Conservation (phyloP, 2,329 filamentous ascomycete genomes). For the Metarhizium album region DNA sequence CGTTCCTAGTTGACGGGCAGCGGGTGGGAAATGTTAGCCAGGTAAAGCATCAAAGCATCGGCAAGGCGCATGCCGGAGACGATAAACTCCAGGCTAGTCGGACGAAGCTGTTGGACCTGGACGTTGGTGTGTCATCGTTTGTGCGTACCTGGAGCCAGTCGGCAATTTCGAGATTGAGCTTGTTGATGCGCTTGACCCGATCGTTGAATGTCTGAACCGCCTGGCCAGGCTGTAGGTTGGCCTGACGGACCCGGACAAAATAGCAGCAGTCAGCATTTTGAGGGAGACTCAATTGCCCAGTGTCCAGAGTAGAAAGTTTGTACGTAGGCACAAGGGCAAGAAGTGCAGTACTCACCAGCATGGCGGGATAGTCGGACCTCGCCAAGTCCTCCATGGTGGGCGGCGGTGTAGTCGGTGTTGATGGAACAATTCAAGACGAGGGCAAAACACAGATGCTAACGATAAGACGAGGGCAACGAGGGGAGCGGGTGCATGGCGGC, state of each 20-base stretch:
- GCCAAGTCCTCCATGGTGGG: conserved; percentile 64
- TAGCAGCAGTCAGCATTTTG: background rate
- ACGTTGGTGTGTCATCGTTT: background rate
- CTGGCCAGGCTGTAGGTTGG: conserved; percentile 67
- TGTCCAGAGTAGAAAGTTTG: background rate
- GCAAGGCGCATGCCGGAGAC: background rate
- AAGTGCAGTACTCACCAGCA: conserved; percentile 61
- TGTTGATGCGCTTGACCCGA: conserved; percentile 75
- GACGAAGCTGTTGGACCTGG: background rate
- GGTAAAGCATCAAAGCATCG: background rate
- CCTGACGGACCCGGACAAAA: conserved; percentile 37
- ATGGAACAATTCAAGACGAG: background rate
- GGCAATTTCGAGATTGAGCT: conserved; percentile 81
- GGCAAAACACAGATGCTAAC: conserved; percentile 18
- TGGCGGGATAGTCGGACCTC: conserved; percentile 81
- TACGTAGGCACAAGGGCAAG: conserved; percentile 4
- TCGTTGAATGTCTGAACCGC: conserved; percentile 76
- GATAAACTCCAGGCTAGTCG: background rate
- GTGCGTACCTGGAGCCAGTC: conserved; percentile 84
- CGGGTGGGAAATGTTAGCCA: conserved; percentile 1
- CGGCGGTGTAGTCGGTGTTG: background rate
- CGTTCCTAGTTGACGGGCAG: conserved; percentile 56
- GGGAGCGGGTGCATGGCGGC: conserved; percentile 12
- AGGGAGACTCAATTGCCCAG: conserved; percentile 5
- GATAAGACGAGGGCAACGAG: conserved; percentile 10